Evolutionary conservation across 1,139 yeast species (phyloP).

Genomic region (Pichia sp.): DNA sequence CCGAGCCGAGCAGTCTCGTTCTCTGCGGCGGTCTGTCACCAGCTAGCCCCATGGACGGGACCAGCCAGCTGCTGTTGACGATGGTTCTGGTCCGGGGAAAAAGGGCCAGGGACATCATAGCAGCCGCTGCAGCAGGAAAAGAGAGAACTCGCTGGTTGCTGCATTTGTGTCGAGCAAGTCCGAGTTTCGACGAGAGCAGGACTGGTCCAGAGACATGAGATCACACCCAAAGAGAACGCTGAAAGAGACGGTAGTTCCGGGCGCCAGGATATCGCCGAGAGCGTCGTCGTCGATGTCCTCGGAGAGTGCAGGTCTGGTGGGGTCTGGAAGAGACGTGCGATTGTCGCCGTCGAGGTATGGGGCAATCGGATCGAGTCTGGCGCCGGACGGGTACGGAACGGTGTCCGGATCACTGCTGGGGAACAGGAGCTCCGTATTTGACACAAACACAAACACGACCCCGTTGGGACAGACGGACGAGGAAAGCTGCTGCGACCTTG

Average conservation of each 20-base stretch:
- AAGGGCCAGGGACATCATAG: too few species aligned
- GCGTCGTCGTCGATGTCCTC: neutral
- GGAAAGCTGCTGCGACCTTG: slow-evolving; percentile 1
- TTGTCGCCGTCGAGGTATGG: neutral
- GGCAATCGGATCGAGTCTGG: neutral
- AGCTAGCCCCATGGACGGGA: too few species aligned
- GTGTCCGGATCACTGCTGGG: neutral
- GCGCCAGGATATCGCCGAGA: neutral
- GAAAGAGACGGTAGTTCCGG: neutral
- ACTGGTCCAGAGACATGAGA: neutral
- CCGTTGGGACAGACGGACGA: neutral
- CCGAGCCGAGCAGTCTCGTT: slow-evolving; percentile 1
- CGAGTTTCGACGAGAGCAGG: neutral
- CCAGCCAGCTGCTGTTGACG: too few species aligned
- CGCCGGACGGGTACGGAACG: neutral
- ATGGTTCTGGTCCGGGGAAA: too few species aligned
- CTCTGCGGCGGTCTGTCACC: neutral
- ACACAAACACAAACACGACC: neutral
- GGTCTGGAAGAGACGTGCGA: neutral
- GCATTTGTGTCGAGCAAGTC: too few species aligned
- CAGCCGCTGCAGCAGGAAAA: too few species aligned
- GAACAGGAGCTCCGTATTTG: neutral
- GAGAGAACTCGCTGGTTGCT: too few species aligned
- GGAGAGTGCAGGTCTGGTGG: neutral
- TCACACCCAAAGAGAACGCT: neutral